Conservation (phyloP, 768 basidiomycete genomes). For the Mycena floridula region DNA sequence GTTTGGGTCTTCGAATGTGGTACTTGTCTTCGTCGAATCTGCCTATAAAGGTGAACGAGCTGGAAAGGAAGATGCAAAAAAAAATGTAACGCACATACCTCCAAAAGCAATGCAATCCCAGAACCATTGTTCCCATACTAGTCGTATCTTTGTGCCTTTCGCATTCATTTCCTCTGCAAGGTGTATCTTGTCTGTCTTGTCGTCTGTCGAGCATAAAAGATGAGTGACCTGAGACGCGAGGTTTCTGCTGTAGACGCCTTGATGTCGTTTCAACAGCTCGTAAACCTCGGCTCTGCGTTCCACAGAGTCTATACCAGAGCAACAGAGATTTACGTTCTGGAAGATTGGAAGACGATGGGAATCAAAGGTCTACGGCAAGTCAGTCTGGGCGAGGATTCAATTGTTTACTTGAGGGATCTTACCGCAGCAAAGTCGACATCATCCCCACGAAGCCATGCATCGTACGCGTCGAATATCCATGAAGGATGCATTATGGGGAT, state of each 20-base stretch:
- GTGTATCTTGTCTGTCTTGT: conserved; percentile 65
- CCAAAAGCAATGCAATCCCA: conserved; percentile 85
- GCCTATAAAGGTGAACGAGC: no score
- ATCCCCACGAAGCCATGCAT: conserved; percentile 73
- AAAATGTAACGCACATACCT: conserved; percentile 42
- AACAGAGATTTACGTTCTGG: conserved; percentile 58
- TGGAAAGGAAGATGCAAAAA: no score
- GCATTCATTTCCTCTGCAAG: conserved; percentile 72
- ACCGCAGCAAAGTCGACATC: no score
- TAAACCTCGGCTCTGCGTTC: no score
- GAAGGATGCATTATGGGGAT: conserved; percentile 74
- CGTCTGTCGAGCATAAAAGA: conserved; percentile 68
- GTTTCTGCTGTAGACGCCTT: no score
- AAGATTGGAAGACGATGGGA: conserved; percentile 70
- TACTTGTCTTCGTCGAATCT: no score
- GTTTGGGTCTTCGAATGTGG: no score
- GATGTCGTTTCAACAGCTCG: no score
- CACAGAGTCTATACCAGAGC: conserved; percentile 79
- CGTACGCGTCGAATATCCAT: conserved; percentile 72
- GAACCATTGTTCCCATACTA: conserved; percentile 97
- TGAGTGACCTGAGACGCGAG: no score
- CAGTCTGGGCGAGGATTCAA: no score
- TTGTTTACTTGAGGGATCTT: no score
- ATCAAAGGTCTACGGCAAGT: conserved; percentile 50
- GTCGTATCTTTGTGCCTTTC: conserved; percentile 59